These are phyloP conservation scores for Usnea hakonensis DNA, from an alignment of 495 filamentous ascomycete species.

Conservation along the genomic window DNA sequence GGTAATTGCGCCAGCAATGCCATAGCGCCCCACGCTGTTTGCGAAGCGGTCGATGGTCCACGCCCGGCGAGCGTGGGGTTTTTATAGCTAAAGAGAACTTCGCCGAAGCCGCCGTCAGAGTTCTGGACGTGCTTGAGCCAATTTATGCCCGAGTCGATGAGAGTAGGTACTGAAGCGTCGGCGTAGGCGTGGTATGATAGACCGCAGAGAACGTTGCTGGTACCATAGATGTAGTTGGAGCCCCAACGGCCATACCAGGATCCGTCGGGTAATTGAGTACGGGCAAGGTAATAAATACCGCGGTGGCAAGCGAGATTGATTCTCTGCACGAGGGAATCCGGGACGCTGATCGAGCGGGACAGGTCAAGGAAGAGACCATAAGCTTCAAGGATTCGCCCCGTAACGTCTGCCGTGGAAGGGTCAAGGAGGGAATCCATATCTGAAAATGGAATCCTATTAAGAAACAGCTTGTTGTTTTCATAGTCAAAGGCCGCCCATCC, in stretches of 20 bases:
- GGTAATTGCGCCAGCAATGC: constrained; percentile 25
- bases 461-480: constrained; percentile 33
- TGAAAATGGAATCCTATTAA: constrained; percentile 38
- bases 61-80: constrained; percentile 19
- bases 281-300: constrained; percentile 23
- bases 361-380: constrained; percentile 26
- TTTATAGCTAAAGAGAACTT: constrained; percentile 24
- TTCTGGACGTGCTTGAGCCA: constrained; percentile 33
- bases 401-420: constrained; percentile 32
- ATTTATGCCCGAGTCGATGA: constrained; percentile 16
- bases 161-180: not conserved
- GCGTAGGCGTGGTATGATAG: constrained; percentile 13
- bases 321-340: not conserved
- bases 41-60: constrained; percentile 29
- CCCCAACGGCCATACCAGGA: constrained; percentile 36
- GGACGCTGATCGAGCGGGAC: too few species aligned
- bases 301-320: not conserved
- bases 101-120: constrained; percentile 35
- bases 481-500: constrained; percentile 40
- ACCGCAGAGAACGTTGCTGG: constrained; percentile 31
- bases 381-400: constrained; percentile 33
- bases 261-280: constrained; percentile 26
- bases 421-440: constrained; percentile 39
- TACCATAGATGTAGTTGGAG: constrained; percentile 34
- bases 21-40: constrained; percentile 37